Base-by-base conservation (phyloP, 768 basidiomycete species). In the Panus rudis region DNA sequence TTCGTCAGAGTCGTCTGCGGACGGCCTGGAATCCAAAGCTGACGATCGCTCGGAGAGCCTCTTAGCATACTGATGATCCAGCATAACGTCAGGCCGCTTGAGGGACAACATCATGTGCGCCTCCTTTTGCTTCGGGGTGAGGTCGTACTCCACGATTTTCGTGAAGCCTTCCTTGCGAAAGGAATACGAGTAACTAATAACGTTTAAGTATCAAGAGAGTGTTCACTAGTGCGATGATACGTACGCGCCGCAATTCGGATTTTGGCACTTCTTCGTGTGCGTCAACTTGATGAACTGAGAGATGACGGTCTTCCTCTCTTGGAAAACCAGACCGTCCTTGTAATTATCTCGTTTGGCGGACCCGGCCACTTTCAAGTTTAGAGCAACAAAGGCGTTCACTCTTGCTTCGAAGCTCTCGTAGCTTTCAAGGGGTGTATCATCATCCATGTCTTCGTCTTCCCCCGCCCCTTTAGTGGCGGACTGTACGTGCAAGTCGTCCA, bases 81-180 rank as follows among this genome's bases (percentile, higher is more conserved):
- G 63, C 37, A 94, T 69, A 13, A 96, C 86, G 59, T 93, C 73
- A 12, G 84, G 87, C n/a, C 89, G 78, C 52, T 68, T 78, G 43
- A 81, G 59, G 11, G 73, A 67, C 8, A 75, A 41, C 14, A 76
- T 71, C 4, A 58, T 54, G 57, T 82, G 74, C 30, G 67, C 63
- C 34, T 61, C 71, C 62, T 88, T 92, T 60, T 91, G 82, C 63
- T 92, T 94, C 2, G 61, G 39, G 5, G 88, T 71, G 24, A 98
- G 73, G 53, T 93, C 92, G 57, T 90, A 89, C 66, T 98, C 92
- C 58, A 98, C 84, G 43, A 99, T 75, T 66, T 97, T 98, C 39
- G 86, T 90, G 62, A 87, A 73, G 0, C 89, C 91, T 57, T 99
- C 96, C 62, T 91, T 97, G 41, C 93, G 84, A 64, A 87, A 91